Evolutionary conservation across 768 basidiomycete genomes (phyloP), one percentile per base, ranked within the genome.

Genomic region (Tylopilus subfusipes): DNA sequence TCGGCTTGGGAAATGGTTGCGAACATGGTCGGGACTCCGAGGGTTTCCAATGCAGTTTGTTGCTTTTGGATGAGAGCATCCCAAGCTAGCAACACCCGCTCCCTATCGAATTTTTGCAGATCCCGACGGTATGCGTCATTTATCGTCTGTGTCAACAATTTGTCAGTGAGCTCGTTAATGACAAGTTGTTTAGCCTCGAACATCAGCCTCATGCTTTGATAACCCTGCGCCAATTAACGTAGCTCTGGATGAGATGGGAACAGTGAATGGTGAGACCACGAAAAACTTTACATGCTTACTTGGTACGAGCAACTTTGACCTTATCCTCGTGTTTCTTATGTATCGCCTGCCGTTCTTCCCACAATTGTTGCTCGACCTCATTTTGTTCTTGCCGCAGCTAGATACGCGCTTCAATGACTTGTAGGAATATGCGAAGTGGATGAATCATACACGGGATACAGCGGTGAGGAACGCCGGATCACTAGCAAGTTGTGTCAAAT

Each of bases 381-480:
- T 83, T 75, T 71, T 93, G 91, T 46, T 88, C 86, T 50, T 79
- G 69, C 68, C 82, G 87, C 63, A 93, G 73, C 90, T 90, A 63
- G 19, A 48, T 50, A 48, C 4, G 36, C 24, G 21, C 24, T 44
- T 56, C 34, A 63, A 50, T 55, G 30, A 58, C 16, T 11, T 14
- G 51, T 56, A 46, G 24, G 50, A 52, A 39, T 24, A 45, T 7
- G 27, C 16, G 31, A 13, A 24, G 36, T 54, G 24, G 42, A 48
- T 58, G 25, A n/a, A 25, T 59, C 71, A 33, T 70, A 87, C 89
- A 71, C 80, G 77, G 40, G 70, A 70, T 36, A 91, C 62, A 18
- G 76, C 65, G 24, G 73, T 64, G 34, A 84, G 68, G 53, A 90
- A 81, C 9, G 55, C 59, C 18, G 78, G 73, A 63, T 85, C 77